Conservation (phyloP, 1,284 basidiomycete species). For the Fomitopsis pinicola region DNA sequence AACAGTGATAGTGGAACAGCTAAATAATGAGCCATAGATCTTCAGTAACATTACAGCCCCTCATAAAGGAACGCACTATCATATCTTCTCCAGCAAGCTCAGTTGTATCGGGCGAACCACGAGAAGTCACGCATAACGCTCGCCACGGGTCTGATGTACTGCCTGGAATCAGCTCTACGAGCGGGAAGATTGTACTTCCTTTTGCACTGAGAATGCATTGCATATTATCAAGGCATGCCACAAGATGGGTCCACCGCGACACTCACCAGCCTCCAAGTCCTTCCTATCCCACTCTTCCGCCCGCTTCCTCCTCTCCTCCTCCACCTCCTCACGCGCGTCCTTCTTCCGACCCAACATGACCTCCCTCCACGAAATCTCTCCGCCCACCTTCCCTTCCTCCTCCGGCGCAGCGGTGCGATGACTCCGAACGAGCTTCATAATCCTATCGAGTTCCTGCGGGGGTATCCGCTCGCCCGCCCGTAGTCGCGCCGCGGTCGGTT, state of each 20-base stretch:
- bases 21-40: no score
- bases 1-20: no score
- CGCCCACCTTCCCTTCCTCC: slow-evolving; percentile 9
- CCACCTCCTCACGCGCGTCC: slow-evolving; percentile 16
- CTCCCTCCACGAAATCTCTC: slow-evolving; percentile 29
- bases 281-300: slow-evolving; percentile 27
- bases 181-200: neutral
- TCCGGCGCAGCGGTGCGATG: neutral
- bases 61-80: no score
- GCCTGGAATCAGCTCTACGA: neutral
- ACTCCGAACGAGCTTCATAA: slow-evolving; percentile 40
- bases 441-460: slow-evolving; percentile 43
- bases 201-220: neutral
- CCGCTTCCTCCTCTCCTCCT: slow-evolving; percentile 1
- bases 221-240: neutral
- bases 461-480: slow-evolving; percentile 37
- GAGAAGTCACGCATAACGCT: no score
- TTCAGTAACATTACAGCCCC: no score
- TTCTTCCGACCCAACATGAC: slow-evolving; percentile 23
- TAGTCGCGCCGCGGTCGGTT: slow-evolving; percentile 46
- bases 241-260: neutral
- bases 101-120: no score
- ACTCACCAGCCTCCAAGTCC: slow-evolving; percentile 28
- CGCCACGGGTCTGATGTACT: no score
- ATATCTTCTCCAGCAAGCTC: no score